These are phyloP conservation scores for Byssochlamys sp. DNA, from an alignment of 2,329 filamentous ascomycete species.

Conservation along the genomic window DNA sequence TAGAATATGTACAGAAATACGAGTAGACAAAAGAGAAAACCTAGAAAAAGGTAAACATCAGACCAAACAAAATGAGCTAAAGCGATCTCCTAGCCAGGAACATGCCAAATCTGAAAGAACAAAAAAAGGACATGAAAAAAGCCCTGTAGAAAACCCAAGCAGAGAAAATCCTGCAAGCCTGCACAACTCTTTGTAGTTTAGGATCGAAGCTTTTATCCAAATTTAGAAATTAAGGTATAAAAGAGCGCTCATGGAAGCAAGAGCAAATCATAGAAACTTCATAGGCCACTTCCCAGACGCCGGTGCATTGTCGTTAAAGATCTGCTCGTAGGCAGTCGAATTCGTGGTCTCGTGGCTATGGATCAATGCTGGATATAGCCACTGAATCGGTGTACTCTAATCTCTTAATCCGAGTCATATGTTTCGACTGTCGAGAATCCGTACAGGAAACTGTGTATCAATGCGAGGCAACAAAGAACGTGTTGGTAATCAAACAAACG, in stretches of 20 bases:
- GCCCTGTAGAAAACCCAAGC: no score
- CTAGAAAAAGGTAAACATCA: background rate
- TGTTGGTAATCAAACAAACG: conserved; percentile 75
- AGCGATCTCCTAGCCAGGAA: no score
- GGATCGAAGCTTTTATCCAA: background rate
- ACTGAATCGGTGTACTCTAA: background rate
- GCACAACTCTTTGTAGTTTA: background rate
- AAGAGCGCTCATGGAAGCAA: background rate
- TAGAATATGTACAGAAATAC: background rate
- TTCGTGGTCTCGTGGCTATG: background rate
- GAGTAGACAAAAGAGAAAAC: background rate
- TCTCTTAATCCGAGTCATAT: background rate
- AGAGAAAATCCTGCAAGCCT: background rate
- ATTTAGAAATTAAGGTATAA: background rate
- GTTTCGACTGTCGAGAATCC: background rate
- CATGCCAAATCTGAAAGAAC: no score
- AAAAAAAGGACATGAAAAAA: no score
- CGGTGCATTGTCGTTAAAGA: background rate
- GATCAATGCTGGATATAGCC: background rate
- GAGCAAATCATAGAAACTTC: background rate
- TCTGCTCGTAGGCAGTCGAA: background rate
- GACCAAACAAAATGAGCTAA: background rate
- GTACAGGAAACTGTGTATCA: conserved; percentile 24
- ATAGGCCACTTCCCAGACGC: background rate
- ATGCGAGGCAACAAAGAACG: conserved; percentile 62